Conservation (phyloP, 306 rosid genomes). For the Delonix regia region DNA sequence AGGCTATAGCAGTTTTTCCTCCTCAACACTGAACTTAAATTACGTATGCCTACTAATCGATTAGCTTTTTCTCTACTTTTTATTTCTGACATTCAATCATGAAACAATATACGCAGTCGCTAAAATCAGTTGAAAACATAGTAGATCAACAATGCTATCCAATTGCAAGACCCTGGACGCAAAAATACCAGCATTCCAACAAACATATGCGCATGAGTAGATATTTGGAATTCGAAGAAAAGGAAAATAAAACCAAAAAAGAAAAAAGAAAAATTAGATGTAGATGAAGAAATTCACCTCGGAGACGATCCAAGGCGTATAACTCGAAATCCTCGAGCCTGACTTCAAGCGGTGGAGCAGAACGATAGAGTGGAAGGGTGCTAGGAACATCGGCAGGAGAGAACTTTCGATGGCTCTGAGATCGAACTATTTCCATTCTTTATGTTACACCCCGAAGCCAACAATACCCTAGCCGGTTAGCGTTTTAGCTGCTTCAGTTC, state of each 20-base stretch:
- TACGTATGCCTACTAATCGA: background rate
- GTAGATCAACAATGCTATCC: background rate
- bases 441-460: conserved; percentile 23
- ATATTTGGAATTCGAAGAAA: conserved; percentile 20
- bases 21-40: conserved; percentile 2
- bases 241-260: background rate
- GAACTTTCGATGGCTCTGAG: conserved; percentile 52
- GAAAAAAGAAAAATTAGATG: background rate
- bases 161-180: conserved; percentile 28
- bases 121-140: background rate
- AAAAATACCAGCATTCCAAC: background rate
- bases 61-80: background rate
- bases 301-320: conserved; percentile 91
- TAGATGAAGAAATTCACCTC: conserved; percentile 51
- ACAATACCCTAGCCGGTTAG: background rate
- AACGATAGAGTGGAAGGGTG: conserved; percentile 72
- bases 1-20: background rate
- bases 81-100: background rate
- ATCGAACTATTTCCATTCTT: conserved; percentile 61
- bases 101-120: background rate
- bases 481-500: conserved; percentile 25
- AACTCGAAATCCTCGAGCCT: conserved; percentile 89
- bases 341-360: conserved; percentile 83
- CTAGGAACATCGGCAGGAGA: conserved; percentile 39
- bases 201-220: background rate